Percentiles rank a stretch among this genome's conserved stretches.
These are phyloP conservation scores for Ilex asprella DNA, from an alignment of 257 asterid species.

Conservation along the genomic window DNA sequence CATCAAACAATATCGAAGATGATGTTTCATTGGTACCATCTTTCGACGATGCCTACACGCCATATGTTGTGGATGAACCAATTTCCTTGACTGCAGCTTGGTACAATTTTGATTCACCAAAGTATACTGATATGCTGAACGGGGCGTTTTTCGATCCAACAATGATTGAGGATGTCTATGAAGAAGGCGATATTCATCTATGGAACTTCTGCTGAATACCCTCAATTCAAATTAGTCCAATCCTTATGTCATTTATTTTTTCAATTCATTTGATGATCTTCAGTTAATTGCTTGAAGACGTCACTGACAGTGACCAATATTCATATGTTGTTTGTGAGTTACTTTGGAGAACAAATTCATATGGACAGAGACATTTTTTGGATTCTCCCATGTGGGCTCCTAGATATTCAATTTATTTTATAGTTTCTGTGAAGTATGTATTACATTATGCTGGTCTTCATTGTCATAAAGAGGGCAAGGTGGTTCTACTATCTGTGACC, in stretches of 20 bases:
- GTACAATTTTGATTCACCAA: slow-evolving; percentile 74
- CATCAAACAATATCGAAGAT: not conserved
- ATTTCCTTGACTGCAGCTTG: slow-evolving; percentile 26
- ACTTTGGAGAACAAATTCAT: not conserved
- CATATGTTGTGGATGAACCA: not conserved
- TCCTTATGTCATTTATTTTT: not conserved
- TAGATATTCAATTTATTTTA: too few relatives aligned
- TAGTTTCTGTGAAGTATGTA: too few relatives aligned
- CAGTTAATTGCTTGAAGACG: slow-evolving; percentile 30
- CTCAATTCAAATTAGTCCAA: too few relatives aligned
- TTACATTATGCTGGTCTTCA: too few relatives aligned
- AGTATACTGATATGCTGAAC: slow-evolving; percentile 53
- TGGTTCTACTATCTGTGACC: too few relatives aligned
- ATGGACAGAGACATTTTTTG: too few relatives aligned
- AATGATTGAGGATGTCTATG: slow-evolving; percentile 35
- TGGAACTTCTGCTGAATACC: slow-evolving; percentile 17
- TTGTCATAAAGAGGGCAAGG: too few relatives aligned
- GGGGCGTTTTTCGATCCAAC: slow-evolving; percentile 56
- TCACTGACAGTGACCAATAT: slow-evolving; percentile 18
- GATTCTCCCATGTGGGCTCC: too few relatives aligned
- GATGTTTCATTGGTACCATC: not conserved
- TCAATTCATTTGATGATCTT: slow-evolving; percentile 30
- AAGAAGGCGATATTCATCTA: slow-evolving; percentile 53
- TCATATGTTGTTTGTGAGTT: not conserved
- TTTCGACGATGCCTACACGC: not conserved